These are phyloP conservation scores for Penicillium paradoxum DNA, from an alignment of 495 filamentous ascomycete genomes.

Conservation along the genomic window DNA sequence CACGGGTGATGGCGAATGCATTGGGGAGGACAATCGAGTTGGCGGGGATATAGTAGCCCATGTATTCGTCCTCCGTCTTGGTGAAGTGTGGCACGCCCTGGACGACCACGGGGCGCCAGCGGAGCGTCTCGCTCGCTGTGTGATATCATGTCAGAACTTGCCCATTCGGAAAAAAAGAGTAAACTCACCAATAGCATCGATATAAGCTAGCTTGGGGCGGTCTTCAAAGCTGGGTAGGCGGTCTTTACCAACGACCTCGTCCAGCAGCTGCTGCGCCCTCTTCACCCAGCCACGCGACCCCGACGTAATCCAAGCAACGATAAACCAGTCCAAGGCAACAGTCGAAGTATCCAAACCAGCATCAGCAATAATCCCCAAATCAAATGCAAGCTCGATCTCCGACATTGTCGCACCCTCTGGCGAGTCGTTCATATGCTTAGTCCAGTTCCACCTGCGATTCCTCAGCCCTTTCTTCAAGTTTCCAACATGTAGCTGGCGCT, in stretches of 20 bases:
- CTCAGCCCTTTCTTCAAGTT: not conserved
- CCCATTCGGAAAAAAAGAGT: not conserved
- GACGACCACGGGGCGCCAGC: slow-evolving; percentile 47
- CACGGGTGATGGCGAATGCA: slow-evolving; percentile 7
- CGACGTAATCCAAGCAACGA: slow-evolving; percentile 20
- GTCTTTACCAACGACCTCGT: slow-evolving; percentile 7
- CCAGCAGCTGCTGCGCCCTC: slow-evolving; percentile 22
- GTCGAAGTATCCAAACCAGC: slow-evolving; percentile 35
- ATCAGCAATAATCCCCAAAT: slow-evolving; percentile 33
- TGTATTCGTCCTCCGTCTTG: slow-evolving; percentile 7
- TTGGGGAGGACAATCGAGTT: slow-evolving; percentile 9
- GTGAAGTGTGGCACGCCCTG: slow-evolving; percentile 21
- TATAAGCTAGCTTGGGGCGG: slow-evolving; percentile 37
- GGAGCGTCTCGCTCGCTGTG: slow-evolving; percentile 44
- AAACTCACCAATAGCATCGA: slow-evolving; percentile 32
- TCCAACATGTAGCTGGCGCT: slow-evolving; percentile 21
- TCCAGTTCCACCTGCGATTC: slow-evolving; percentile 6
- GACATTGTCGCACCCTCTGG: slow-evolving; percentile 6
- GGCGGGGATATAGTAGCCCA: slow-evolving; percentile 15
- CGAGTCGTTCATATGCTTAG: not conserved
- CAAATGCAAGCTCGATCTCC: slow-evolving; percentile 26
- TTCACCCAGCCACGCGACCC: slow-evolving; percentile 10
- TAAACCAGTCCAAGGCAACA: slow-evolving; percentile 25
- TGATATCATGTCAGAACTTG: not conserved
- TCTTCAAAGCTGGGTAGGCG: slow-evolving; percentile 29